Conservation (phyloP, 1,284 basidiomycete genomes). For the Testicularia cyperi region DNA sequence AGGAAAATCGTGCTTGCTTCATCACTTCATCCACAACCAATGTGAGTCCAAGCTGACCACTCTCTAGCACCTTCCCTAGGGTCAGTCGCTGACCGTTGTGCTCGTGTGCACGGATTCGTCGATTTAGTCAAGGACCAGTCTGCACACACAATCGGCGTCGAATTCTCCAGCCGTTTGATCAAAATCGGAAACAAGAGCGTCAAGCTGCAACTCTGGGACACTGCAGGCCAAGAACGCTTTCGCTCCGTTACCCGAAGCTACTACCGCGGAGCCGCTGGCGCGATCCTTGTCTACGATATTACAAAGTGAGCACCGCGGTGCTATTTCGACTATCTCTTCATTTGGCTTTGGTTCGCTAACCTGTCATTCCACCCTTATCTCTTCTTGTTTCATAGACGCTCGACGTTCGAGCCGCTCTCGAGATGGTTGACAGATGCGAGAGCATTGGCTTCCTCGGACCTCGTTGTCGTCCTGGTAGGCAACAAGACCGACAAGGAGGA, state of each 20-base stretch:
- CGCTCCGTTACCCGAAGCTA: slow-evolving; percentile 96
- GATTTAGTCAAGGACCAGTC: slow-evolving; percentile 86
- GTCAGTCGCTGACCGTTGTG: neutral
- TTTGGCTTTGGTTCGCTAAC: neutral
- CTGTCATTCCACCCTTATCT: neutral
- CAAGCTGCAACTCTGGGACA: slow-evolving; percentile 69
- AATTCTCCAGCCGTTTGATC: slow-evolving; percentile 85
- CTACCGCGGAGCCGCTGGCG: slow-evolving; percentile 78
- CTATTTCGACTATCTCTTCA: too few relatives aligned
- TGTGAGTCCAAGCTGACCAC: slow-evolving; percentile 67
- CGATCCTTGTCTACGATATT: slow-evolving; percentile 90
- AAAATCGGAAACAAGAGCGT: slow-evolving; percentile 87
- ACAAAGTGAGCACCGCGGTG: slow-evolving; percentile 73
- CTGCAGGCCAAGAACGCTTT: slow-evolving; percentile 53
- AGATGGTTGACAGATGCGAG: slow-evolving; percentile 89
- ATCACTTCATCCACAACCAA: slow-evolving; percentile 90
- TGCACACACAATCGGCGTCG: slow-evolving; percentile 95
- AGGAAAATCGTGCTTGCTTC: slow-evolving; percentile 91
- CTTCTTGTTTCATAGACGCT: slow-evolving; percentile 57
- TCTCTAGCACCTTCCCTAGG: too few relatives aligned
- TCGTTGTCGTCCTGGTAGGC: slow-evolving; percentile 87
- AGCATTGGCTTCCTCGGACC: slow-evolving; percentile 79
- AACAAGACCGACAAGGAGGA: slow-evolving; percentile 91
- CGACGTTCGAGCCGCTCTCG: slow-evolving; percentile 74
- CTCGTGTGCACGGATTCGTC: neutral